Evolutionary conservation across 2,329 filamentous ascomycete species (phyloP), one percentile per base, ranked within the genome.

Genomic region (Fusarium floridanum): DNA sequence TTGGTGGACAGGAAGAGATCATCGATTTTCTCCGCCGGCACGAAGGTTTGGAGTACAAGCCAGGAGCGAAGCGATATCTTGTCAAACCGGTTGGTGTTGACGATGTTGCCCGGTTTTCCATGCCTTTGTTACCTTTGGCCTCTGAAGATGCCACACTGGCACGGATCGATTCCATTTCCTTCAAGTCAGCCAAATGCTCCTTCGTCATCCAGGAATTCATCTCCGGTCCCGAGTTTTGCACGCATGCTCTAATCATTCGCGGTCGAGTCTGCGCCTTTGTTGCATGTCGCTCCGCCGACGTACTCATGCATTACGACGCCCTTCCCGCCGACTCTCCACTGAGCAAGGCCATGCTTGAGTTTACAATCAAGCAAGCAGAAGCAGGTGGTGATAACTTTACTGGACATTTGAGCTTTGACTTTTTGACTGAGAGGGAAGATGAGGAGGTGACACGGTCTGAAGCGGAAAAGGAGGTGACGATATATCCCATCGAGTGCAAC

Each of bases 401-500:
- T 0, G 93, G 93, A 0, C 94, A 95, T 79, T 80, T 95, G 36
- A 92, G 89, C 20, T 92, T 95, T 64, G 91, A 94, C 79, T 92
- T 95, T 71, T 83, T 95, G 73, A 88, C 93, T 3, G 9, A 67
- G 1, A 12, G 41, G 2, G 68, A 72, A 6, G 64, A 72, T 17
- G 24, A 62, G 9, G 66, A 69, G 20, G 68, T 71, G 3, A 36
- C 43, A 1, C 43, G 62, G 56, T 41, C 65, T 7, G 68, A 68
- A 1, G 39, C 32, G 0, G 80, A 82, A n/a, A 75, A 85, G 73
- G 32, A 74, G 0, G 61, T 71, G 5, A 64, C 65, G 5, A 79
- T 94, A 2, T 92, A 90, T 72, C 91, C 91, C 0, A 94, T 94
- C 66, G 92, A 94, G 78, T 94, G 92, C 77, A 94, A 94, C 66